Conservation (phyloP, 805 yeast species). For the Starmera amethionina region DNA sequence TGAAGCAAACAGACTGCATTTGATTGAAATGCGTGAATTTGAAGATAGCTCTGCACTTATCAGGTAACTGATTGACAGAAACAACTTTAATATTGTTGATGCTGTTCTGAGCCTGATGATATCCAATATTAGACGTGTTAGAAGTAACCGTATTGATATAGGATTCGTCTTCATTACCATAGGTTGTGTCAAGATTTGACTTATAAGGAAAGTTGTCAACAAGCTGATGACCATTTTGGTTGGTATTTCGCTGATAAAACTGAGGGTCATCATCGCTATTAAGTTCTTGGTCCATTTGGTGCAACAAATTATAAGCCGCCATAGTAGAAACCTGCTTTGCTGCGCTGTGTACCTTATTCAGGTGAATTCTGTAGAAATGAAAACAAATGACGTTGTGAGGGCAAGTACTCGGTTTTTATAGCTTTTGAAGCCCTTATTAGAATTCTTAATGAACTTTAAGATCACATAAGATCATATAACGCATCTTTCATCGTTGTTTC, state of each 20-base stretch:
- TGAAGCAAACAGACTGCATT: conserved; percentile 41
- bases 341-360: too few relatives aligned
- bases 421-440: too few relatives aligned
- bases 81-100: background rate
- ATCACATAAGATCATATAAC: too few relatives aligned
- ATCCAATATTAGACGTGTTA: background rate
- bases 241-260: background rate
- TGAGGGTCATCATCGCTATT: background rate
- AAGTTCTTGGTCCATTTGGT: background rate
- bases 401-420: too few relatives aligned
- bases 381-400: too few relatives aligned
- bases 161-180: conserved; percentile 2
- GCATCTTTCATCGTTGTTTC: too few relatives aligned
- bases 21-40: conserved; percentile 29
- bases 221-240: background rate
- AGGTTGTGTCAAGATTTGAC: conserved; percentile 1
- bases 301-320: background rate
- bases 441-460: too few relatives aligned
- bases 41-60: conserved; percentile 25
- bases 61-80: conserved; percentile 22
- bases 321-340: too few relatives aligned
- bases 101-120: background rate
- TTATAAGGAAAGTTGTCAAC: background rate
- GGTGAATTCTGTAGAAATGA: too few relatives aligned
- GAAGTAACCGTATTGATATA: background rate